Percentiles rank a stretch among this genome's conserved stretches.
These are phyloP conservation scores for Oleoguttula mirabilis DNA, from an alignment of 495 filamentous ascomycete genomes.

Conservation along the genomic window DNA sequence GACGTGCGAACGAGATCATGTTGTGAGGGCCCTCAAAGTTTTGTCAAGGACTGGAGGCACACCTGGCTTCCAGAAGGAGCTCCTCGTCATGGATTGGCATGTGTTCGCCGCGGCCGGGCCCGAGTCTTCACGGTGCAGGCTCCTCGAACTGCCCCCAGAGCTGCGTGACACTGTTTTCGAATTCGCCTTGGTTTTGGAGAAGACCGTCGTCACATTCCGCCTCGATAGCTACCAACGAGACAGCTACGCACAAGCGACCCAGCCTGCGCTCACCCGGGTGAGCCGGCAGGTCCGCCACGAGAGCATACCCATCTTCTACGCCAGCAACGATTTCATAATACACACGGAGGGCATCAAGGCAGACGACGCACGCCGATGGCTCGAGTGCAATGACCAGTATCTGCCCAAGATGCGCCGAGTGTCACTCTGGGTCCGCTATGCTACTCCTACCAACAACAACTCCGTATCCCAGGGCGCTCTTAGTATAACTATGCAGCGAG, in stretches of 20 bases:
- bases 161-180: slow-evolving; percentile 6
- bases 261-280: slow-evolving; percentile 3
- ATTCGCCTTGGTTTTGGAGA: neutral
- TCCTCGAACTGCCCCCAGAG: slow-evolving; percentile 7
- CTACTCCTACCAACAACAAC: neutral
- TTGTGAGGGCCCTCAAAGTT: no score
- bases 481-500: neutral
- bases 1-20: no score
- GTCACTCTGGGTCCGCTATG: neutral
- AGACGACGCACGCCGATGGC: neutral
- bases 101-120: no score
- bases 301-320: slow-evolving; percentile 3
- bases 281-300: slow-evolving; percentile 1
- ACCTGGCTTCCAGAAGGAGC: no score
- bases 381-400: neutral
- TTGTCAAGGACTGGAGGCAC: no score
- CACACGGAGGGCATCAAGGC: neutral
- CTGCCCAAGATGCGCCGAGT: neutral
- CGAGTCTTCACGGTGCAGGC: neutral
- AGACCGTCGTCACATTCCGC: slow-evolving; percentile 6
- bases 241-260: neutral
- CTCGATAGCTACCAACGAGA: slow-evolving; percentile 9
- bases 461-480: neutral
- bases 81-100: no score
- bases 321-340: neutral